These are phyloP conservation scores for Coffea canephora DNA, from an alignment of 257 asterid species.

Conservation along the genomic window DNA sequence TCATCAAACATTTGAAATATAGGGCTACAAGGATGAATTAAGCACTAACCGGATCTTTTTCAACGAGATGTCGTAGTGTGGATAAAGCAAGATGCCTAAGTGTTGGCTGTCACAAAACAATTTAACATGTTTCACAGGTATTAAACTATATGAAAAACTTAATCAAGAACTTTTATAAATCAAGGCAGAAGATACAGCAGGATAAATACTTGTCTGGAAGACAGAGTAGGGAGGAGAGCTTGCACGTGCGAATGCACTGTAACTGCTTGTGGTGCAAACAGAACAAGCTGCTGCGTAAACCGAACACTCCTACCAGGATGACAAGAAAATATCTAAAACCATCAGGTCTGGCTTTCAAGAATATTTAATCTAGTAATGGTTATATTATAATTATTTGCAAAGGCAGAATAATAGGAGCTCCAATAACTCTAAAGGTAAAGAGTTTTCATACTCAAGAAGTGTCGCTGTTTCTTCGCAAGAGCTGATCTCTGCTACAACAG, in stretches of 20 bases:
- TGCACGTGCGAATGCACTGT: conserved; percentile 88
- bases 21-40: conserved; percentile 14
- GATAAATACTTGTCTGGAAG: conserved; percentile 80
- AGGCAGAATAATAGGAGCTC: conserved; percentile 17
- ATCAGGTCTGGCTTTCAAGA: background rate
- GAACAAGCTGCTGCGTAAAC: conserved; percentile 94
- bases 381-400: background rate
- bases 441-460: conserved; percentile 76
- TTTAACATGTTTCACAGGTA: conserved; percentile 26
- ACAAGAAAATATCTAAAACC: conserved; percentile 23
- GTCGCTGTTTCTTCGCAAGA: conserved; percentile 86
- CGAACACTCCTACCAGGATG: conserved; percentile 72
- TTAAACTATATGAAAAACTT: background rate
- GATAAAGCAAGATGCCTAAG: conserved; percentile 90
- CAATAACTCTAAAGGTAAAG: conserved; percentile 7
- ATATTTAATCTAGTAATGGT: background rate
- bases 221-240: conserved; percentile 90
- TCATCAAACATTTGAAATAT: conserved; percentile 11
- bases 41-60: conserved; percentile 90
- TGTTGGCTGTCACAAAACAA: conserved; percentile 66
- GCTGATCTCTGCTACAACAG: conserved; percentile 97
- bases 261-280: conserved; percentile 98
- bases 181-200: conserved; percentile 3
- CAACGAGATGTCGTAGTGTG: conserved; percentile 94
- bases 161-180: background rate